Base-by-base conservation (phyloP, 306 rosid species). In the Prunus kanzakura region DNA sequence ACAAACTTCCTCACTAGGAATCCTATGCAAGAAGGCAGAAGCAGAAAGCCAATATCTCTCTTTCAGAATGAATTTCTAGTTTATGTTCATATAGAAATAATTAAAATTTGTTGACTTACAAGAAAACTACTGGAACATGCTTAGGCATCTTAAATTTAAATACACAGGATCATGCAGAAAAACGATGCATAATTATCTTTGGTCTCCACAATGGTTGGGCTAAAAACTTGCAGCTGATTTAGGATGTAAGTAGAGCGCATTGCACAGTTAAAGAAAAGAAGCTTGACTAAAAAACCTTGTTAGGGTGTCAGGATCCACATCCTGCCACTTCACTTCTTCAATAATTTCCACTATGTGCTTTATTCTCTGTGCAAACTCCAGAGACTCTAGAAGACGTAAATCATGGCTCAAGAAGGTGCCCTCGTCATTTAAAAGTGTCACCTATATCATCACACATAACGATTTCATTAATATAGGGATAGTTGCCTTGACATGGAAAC, bases 311-410 rank as follows among this genome's bases (percentile, higher is more conserved):
- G 97, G 98, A 89, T 92, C 97, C 67, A 88, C 54, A 74, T 84
- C 93, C 79, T 83, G 81, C 99, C 97, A 95, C 41, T 84, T 80
- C 76, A 90, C 86, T 79, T 90, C 97, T 76, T 95, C 97, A 69
- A 95, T 80, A 64, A 92, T 89, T 83, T 91, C 99, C 77, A 86
- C 72, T 65, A 91, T 86, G 82, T 92, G 93, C 82, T 89, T 88
- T 82, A 86, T 91, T 88, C 99, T 92, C 90, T 82, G 91, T 84
- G 89, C 88, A 78, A 85, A 87, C 87, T 92, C 99, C 64, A 95
- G 81, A 3, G 92, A 88, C 82, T 95, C 99, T 64, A 95, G 91
- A 84, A 95, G 99, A 77, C 81, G 89, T 76, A 95, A 84, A 86
- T 95, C 99, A 75, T 91, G 90, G 79, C 99, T 95, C 88, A 95